These are phyloP conservation scores for Cynara cardunculus DNA, from an alignment of 129 eudicot species.

Conservation along the genomic window DNA sequence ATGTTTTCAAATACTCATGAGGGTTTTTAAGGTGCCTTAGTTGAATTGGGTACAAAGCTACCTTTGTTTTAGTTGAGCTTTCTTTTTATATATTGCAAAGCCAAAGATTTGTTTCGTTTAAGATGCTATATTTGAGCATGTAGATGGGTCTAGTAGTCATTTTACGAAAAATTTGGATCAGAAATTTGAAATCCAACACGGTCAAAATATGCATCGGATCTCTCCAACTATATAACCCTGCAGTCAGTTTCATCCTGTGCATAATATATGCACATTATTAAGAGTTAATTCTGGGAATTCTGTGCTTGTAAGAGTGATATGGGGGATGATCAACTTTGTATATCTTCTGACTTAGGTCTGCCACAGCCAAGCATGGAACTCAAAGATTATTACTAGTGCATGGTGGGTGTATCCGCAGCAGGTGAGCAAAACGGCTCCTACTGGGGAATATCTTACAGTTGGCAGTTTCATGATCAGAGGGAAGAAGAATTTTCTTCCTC, in stretches of 20 bases:
- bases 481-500: conserved; percentile 92
- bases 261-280: not conserved
- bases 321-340: not conserved
- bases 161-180: not conserved
- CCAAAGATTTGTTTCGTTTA: not conserved
- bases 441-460: conserved; percentile 95
- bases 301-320: not conserved
- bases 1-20: not conserved
- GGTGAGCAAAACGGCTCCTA: conserved; percentile 97
- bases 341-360: conserved; percentile 55
- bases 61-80: not conserved
- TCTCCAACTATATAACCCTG: not conserved
- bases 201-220: not conserved
- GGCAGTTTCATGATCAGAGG: conserved; percentile 99
- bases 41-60: not conserved
- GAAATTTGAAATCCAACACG: not conserved
- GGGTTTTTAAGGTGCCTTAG: not conserved
- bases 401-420: conserved; percentile 99
- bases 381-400: conserved; percentile 97
- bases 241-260: not conserved
- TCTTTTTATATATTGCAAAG: not conserved
- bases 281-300: not conserved
- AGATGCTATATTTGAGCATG: not conserved
- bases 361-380: conserved; percentile 99
- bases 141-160: not conserved